phyloP scores from a whole-genome alignment of 2,329 filamentous ascomycete species.

The Polytolypa hystricis region DNA sequence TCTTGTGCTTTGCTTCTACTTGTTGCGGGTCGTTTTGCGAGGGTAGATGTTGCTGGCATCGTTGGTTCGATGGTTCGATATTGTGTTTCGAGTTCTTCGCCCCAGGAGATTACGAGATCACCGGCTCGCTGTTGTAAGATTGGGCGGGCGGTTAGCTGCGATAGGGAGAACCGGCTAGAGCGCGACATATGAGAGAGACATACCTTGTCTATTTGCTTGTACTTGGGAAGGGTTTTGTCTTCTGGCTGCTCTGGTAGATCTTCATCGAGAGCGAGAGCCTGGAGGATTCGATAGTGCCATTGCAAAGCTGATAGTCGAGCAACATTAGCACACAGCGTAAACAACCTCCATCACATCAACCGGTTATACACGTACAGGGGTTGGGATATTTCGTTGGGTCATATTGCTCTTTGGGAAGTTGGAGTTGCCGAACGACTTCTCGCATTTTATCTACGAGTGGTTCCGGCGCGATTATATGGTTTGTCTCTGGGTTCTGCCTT shows the following conservation, averaged over 20 bases:
- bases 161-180: not conserved
- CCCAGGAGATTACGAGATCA: constrained; percentile 67
- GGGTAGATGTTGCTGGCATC: constrained; percentile 32
- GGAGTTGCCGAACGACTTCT: constrained; percentile 68
- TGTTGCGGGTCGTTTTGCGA: constrained; percentile 35
- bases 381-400: constrained; percentile 85
- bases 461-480: constrained; percentile 51
- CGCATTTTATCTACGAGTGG: constrained; percentile 72
- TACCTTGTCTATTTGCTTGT: constrained; percentile 73
- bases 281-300: constrained; percentile 94
- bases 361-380: constrained; percentile 38
- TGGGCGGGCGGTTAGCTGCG: constrained; percentile 3
- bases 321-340: constrained; percentile 4
- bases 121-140: constrained; percentile 50
- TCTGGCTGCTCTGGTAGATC: constrained; percentile 64
- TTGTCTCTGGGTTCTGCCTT: constrained; percentile 57
- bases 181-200: constrained; percentile 1
- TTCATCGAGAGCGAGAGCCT: constrained; percentile 83
- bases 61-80: constrained; percentile 34
- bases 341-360: not conserved
- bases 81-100: constrained; percentile 53
- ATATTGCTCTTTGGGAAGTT: constrained; percentile 75
- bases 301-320: constrained; percentile 51
- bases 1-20: constrained; percentile 15
- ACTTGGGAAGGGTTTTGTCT: constrained; percentile 76